These are phyloP conservation scores for Hirsutella minnesotensis DNA, from an alignment of 2,329 filamentous ascomycete species.

Conservation along the genomic window DNA sequence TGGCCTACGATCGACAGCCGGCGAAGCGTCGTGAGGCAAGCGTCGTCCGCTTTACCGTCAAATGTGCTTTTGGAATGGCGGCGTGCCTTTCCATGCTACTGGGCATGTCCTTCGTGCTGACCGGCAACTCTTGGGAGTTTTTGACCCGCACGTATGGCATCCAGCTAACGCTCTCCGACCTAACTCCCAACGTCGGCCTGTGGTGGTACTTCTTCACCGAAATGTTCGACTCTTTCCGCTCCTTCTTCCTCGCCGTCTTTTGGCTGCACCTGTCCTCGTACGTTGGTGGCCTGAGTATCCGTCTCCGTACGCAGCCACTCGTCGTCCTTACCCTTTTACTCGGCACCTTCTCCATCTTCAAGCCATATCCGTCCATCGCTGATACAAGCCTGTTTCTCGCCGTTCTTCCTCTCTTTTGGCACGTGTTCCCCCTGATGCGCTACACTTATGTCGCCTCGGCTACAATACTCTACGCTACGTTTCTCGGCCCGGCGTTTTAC, in stretches of 20 bases:
- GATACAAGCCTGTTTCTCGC: constrained; percentile 81
- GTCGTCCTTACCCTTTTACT: constrained; percentile 76
- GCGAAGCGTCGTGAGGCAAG: constrained; percentile 22
- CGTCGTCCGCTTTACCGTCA: constrained; percentile 37
- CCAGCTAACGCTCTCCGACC: constrained; percentile 78
- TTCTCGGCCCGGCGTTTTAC: constrained; percentile 90
- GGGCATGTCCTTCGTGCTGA: constrained; percentile 59
- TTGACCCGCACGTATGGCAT: constrained; percentile 83
- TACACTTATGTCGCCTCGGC: constrained; percentile 83
- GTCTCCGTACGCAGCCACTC: constrained; percentile 74
- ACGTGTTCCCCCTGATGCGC: constrained; percentile 85
- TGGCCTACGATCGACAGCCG: constrained; percentile 60
- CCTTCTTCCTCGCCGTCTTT: constrained; percentile 95
- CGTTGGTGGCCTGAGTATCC: constrained; percentile 72
- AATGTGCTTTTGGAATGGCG: constrained; percentile 40
- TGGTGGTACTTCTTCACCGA: constrained; percentile 99
- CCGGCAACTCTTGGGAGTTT: constrained; percentile 76
- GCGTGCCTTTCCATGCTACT: constrained; percentile 51
- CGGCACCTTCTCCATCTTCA: constrained; percentile 89
- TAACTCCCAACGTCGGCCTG: constrained; percentile 87
- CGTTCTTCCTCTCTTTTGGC: constrained; percentile 74
- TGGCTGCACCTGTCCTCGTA: constrained; percentile 92
- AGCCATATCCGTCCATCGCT: constrained; percentile 88
- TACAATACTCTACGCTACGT: constrained; percentile 73
- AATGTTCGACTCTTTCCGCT: constrained; percentile 96